Evolutionary conservation across 1,284 basidiomycete species (phyloP), one percentile per base, ranked within the genome.

Genomic region (Ustilago esculenta): DNA sequence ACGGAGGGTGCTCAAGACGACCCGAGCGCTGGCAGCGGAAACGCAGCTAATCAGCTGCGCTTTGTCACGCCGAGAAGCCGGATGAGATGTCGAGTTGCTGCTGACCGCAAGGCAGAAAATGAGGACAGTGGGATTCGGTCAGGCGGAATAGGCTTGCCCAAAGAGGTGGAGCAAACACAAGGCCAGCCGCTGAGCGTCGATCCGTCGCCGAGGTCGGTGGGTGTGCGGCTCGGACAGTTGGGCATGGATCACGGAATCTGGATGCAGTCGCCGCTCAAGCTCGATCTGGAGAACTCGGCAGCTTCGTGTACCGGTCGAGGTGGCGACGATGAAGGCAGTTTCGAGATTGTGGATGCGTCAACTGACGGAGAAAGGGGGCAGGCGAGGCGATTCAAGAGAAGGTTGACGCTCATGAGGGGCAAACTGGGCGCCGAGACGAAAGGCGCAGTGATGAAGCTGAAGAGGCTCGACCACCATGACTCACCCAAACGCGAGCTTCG

Each of bases 171-270:
- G n/a, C n/a, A n/a, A n/a, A n/a, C n/a, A n/a, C n/a, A n/a, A n/a
- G n/a, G n/a, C n/a, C n/a, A n/a, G n/a, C n/a, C n/a, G n/a, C n/a
- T n/a, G n/a, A n/a, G n/a, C n/a, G 36, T 39, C 2, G 34, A 36
- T 2, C 55, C 54, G 1, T 65, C 61, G 3, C 55, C 61, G 1
- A 12, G 36, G 8, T 65, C 50, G 23, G 9, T 20, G 5, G 42
- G 29, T 17, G 41, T 18, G 1, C 56, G 48, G 4, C 46, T 59
- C 10, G n/a, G 27, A 8, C 48, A 67, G 30, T 34, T 67, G 5
- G 64, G 64, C 12, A 50, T 67, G 49, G 35, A 67, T 25, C 48
- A 51, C 25, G 64, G 64, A 20, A 56, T 67, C 24, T 67, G 64
- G 64, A 27, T 23, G 24, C 36, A 20, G 4, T 67, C 64, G 1